Evolutionary conservation across 2,329 filamentous ascomycete genomes (phyloP), one percentile per base, ranked within the genome.

Genomic region (Fusarium tricinctum): DNA sequence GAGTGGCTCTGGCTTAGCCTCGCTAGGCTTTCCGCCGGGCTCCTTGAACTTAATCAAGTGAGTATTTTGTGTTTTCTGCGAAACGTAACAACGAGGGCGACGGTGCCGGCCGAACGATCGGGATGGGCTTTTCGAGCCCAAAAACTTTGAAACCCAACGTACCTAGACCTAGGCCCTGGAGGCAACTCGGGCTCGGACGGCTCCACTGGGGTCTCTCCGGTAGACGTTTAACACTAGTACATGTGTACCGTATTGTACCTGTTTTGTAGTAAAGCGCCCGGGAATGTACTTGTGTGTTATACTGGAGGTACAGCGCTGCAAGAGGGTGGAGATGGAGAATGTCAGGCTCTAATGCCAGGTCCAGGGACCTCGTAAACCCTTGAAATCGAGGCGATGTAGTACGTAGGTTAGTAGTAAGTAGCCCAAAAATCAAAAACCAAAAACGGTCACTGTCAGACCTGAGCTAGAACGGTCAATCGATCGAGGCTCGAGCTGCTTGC

Each of bases 311-410:
- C 30, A 43, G 57, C 42, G 12, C 39, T 26, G 38, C 38, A 43
- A 48, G 46, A 13, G 52, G 49, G 69, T 49, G 67, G 67, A 38
- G 55, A 54, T 63, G 39, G n/a, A 46, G 26, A 32, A 58, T 58
- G 52, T 61, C 50, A 63, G 50, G 69, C 48, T 44, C 52, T 38
- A 58, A 58, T 65, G 58, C 39, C 60, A 58, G 50, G 58, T 50
- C 51, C 55, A 68, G 58, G 59, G 69, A 69, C 58, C 47, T 68
- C 48, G 47, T 58, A 66, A 66, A 63, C 64, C 48, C 54, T 54
- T 58, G 64, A 53, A 50, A 51, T 54, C 40, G 38, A 55, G 58
- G 62, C 53, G 44, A 55, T 52, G 63, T n/a, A n/a, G n/a, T n/a
- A n/a, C n/a, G n/a, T n/a, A n/a, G n/a, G n/a, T n/a, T n/a, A n/a